Evolutionary conservation across 192 early-diverging fungal species (phyloP).

Genomic region (Oehlia diaphana): DNA sequence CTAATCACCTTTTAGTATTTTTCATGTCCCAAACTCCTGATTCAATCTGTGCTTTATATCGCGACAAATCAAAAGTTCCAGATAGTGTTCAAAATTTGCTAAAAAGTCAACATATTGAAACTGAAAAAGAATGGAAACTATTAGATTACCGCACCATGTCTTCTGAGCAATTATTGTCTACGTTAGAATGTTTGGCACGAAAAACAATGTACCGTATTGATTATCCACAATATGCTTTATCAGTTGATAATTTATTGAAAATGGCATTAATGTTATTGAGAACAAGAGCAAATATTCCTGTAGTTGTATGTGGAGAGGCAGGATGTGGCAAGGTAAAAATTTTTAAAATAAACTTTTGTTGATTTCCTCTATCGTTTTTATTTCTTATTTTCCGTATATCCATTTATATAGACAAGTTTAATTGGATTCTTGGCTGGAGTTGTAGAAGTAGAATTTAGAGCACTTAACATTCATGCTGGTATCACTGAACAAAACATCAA

Average conservation of each 20-base stretch:
- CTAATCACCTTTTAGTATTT: slow-evolving; percentile 28
- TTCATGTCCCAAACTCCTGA: slow-evolving; percentile 33
- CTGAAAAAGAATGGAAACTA: background rate
- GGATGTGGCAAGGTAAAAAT: slow-evolving; percentile 29
- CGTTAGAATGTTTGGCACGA: slow-evolving; percentile 23
- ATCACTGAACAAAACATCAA: slow-evolving; percentile 19
- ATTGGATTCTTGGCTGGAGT: slow-evolving; percentile 25
- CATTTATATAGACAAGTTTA: slow-evolving; percentile 24
- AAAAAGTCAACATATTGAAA: slow-evolving; percentile 8
- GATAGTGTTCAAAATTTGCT: slow-evolving; percentile 23
- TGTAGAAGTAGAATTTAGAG: slow-evolving; percentile 18
- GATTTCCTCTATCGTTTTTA: too few relatives aligned
- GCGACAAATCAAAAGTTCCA: slow-evolving; percentile 14
- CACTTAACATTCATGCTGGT: slow-evolving; percentile 25
- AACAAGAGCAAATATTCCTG: slow-evolving; percentile 31
- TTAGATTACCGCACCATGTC: slow-evolving; percentile 19
- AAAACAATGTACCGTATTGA: background rate
- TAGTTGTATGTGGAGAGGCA: slow-evolving; percentile 28
- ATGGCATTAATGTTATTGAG: slow-evolving; percentile 31
- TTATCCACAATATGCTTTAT: slow-evolving; percentile 21
- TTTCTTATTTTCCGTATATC: background rate
- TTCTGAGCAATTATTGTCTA: background rate
- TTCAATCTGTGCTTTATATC: slow-evolving; percentile 29
- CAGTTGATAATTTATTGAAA: slow-evolving; percentile 22
- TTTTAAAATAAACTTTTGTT: background rate